Evolutionary conservation across 2,329 filamentous ascomycete genomes (phyloP).

Genomic region (Fusarium paranaense): DNA sequence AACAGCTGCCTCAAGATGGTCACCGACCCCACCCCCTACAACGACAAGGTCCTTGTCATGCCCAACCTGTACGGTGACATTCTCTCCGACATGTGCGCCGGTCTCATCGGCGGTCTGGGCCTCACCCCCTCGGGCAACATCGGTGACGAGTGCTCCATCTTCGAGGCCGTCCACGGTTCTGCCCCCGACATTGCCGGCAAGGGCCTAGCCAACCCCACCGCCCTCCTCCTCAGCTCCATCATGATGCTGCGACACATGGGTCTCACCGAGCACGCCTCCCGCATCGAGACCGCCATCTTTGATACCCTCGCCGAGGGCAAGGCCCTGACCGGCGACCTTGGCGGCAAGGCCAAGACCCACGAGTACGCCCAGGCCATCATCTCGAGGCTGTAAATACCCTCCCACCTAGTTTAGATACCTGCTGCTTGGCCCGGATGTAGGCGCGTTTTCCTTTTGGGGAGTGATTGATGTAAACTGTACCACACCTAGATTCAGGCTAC

Average conservation of each 20-base stretch:
- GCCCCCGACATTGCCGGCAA: slow-evolving; percentile 97
- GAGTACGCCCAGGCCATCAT: slow-evolving; percentile 97
- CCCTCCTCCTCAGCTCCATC: slow-evolving; percentile 92
- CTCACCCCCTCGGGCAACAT: slow-evolving; percentile 98
- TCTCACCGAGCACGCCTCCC: slow-evolving; percentile 82
- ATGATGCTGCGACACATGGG: slow-evolving; percentile 99
- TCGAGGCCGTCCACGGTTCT: slow-evolving; percentile 98
- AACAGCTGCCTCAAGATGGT: slow-evolving; percentile 99
- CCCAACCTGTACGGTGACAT: slow-evolving; percentile 99
- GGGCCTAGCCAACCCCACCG: slow-evolving; percentile 96
- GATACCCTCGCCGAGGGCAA: slow-evolving; percentile 96
- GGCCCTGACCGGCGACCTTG: slow-evolving; percentile 93
- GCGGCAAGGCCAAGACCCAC: slow-evolving; percentile 94
- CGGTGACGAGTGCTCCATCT: slow-evolving; percentile 98
- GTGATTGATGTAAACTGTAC: slow-evolving; percentile 48
- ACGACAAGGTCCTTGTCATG: slow-evolving; percentile 98
- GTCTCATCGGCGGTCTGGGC: slow-evolving; percentile 96
- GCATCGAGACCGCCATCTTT: slow-evolving; percentile 96
- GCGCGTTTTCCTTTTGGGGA: slow-evolving; percentile 40
- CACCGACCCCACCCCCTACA: slow-evolving; percentile 95
- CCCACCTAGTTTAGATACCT: slow-evolving; percentile 42
- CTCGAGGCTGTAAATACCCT: slow-evolving; percentile 64
- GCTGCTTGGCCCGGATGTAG: slow-evolving; percentile 32
- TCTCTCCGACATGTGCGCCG: slow-evolving; percentile 97
- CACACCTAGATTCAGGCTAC: slow-evolving; percentile 45